Evolutionary conservation across 106 monocot species (phyloP).

Genomic region (Apostasia shenzhenica): DNA sequence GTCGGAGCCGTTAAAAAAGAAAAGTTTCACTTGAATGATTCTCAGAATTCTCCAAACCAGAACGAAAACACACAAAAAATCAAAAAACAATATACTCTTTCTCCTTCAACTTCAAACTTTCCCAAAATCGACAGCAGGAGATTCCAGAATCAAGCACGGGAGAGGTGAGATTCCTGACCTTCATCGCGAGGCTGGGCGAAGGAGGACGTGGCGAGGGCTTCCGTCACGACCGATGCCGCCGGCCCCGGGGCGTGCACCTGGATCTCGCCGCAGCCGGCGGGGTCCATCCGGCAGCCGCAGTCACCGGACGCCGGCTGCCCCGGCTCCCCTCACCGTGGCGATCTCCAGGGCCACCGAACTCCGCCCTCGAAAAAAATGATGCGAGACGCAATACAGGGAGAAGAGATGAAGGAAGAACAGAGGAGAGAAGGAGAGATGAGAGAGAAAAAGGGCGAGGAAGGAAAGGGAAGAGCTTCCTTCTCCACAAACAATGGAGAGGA

Average conservation of each 20-base stretch:
- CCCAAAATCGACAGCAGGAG: background rate
- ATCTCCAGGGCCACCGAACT: background rate
- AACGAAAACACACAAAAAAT: background rate
- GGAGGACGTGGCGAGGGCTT: constrained; percentile 14
- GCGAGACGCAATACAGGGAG: background rate
- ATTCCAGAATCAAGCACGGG: background rate
- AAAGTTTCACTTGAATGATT: background rate
- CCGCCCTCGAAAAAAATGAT: background rate
- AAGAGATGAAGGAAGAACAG: background rate
- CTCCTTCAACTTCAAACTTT: background rate
- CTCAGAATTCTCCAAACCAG: background rate
- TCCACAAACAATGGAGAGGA: constrained; percentile 7
- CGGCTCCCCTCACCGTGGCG: background rate
- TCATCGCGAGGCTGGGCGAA: constrained; percentile 7
- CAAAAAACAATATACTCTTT: background rate
- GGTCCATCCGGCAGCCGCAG: constrained; percentile 9
- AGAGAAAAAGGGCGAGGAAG: background rate
- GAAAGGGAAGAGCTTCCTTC: constrained; percentile 8
- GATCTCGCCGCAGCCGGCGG: constrained; percentile 4
- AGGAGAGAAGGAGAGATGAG: background rate
- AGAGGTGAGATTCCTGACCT: constrained; percentile 9
- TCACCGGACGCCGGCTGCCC: constrained; percentile 1
- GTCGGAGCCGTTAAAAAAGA: background rate
- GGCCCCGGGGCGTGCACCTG: constrained; percentile 3
- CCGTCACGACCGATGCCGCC: background rate